These are phyloP conservation scores for Davidsoniella virescens DNA, from an alignment of 2,329 filamentous ascomycete genomes.

Conservation along the genomic window DNA sequence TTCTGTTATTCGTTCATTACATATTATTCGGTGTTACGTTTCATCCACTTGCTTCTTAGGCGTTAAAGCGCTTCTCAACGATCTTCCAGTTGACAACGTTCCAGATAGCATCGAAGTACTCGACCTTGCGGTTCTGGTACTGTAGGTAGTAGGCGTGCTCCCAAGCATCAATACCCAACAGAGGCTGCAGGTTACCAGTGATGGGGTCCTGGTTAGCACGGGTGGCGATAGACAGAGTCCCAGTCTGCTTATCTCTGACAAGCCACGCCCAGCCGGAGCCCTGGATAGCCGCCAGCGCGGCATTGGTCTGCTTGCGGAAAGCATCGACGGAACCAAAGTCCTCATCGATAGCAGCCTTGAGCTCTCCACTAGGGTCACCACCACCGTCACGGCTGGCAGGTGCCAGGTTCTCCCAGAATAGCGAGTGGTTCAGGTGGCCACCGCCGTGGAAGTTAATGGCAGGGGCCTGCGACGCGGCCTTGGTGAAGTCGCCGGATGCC, in stretches of 20 bases:
- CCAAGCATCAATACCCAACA: slow-evolving; percentile 87
- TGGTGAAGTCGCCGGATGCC: slow-evolving; percentile 40
- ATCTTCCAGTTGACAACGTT: slow-evolving; percentile 93
- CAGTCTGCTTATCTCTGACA: slow-evolving; percentile 50
- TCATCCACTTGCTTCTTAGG: slow-evolving; percentile 19
- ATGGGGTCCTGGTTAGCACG: slow-evolving; percentile 83
- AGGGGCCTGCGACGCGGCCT: slow-evolving; percentile 33
- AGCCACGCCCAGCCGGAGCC: slow-evolving; percentile 89
- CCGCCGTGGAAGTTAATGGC: slow-evolving; percentile 67
- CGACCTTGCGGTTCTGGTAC: slow-evolving; percentile 92
- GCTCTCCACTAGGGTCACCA: slow-evolving; percentile 43
- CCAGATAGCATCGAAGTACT: slow-evolving; percentile 90
- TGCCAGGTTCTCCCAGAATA: slow-evolving; percentile 73
- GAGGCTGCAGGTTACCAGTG: slow-evolving; percentile 62
- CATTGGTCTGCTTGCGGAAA: slow-evolving; percentile 51
- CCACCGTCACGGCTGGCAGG: slow-evolving; percentile 47
- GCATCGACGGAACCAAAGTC: slow-evolving; percentile 51
- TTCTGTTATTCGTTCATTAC: slow-evolving; percentile 8
- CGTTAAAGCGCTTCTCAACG: slow-evolving; percentile 58
- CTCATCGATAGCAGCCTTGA: slow-evolving; percentile 45
- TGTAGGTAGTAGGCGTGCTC: slow-evolving; percentile 93
- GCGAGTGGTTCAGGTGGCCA: slow-evolving; percentile 71
- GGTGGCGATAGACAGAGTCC: slow-evolving; percentile 47
- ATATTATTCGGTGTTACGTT: neutral
- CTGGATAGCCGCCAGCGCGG: slow-evolving; percentile 58